Base-by-base conservation (phyloP, 2,329 filamentous ascomycete species). In the Myriosclerotinia scirpicola region DNA sequence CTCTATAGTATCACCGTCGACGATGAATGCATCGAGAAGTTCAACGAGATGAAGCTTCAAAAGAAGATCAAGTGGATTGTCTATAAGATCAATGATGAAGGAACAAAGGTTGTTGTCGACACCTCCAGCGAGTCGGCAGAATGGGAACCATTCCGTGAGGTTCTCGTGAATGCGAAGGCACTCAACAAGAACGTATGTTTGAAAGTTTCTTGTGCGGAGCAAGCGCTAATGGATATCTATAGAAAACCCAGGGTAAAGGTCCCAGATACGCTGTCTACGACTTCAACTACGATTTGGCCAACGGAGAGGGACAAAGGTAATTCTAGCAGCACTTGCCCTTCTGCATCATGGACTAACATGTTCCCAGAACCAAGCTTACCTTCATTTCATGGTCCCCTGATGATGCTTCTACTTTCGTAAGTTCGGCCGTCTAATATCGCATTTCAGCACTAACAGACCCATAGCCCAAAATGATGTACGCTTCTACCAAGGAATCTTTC, bases 381-480 rank as follows among this genome's bases (percentile, higher is more conserved):
- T 92, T 93, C 81, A 87, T 93, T 73, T 84, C 87, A 74, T 93
- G 90, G 90, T 90, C 89, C 71, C 90, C 90, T 67, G 90, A 95
- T 86, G 88, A 92, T 84, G 90, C 91, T 71, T 82, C 85, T 72
- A 84, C 93, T 80, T 93, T 78, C 79, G 86, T 81, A 56, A 67
- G n/a, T 20, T 30, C 59, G 17, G 14, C 34, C 36, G 11, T 17
- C n/a, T 30, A 30, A 30, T 30, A 17, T 38, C n/a, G n/a, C 34
- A 30, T 38, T 38, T 22, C 15, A 50, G 6, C 38, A 26, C 22
- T 54, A 36, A 46, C 12, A 44, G 11, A 34, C 46, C 52, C 71
- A 67, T 73, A 93, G 91, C 85, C 89, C 80, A 93, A 93, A 85
- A 95, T 95, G 91, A 85, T 93, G 79, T 95, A 94, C 84, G 90